phyloP scores from a whole-genome alignment of 768 basidiomycete species.

The Trametes cingulata region DNA sequence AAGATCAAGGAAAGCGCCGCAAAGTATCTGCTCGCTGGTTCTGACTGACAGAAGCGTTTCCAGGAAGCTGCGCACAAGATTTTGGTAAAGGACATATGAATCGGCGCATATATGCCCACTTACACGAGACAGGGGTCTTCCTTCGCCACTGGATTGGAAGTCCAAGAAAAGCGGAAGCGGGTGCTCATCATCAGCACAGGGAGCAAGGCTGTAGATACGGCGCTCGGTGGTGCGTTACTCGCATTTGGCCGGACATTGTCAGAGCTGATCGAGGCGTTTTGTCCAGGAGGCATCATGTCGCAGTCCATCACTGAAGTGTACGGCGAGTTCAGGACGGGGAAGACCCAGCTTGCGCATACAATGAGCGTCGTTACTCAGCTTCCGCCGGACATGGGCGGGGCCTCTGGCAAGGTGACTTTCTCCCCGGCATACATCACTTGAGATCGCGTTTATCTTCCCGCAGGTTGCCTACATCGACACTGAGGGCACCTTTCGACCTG shows the following conservation, averaged over 20 bases:
- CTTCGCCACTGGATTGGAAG: conserved; percentile 88
- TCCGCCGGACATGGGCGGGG: conserved; percentile 87
- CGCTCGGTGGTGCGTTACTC: conserved; percentile 72
- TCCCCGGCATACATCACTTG: no score
- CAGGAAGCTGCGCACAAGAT: conserved; percentile 92
- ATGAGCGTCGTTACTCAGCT: conserved; percentile 91
- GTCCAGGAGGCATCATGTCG: conserved; percentile 80
- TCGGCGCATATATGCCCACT: background rate
- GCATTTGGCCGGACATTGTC: background rate
- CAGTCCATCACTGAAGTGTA: conserved; percentile 97
- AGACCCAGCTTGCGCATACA: conserved; percentile 94
- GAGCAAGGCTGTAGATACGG: conserved; percentile 86
- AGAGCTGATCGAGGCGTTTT: background rate
- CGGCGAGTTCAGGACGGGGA: conserved; percentile 94
- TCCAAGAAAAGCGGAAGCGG: conserved; percentile 81
- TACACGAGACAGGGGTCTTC: conserved; percentile 68
- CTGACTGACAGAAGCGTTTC: background rate
- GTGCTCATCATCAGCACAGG: conserved; percentile 89
- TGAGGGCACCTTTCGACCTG: conserved; percentile 94
- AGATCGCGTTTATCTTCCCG: no score
- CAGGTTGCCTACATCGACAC: conserved; percentile 93
- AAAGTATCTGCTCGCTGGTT: background rate
- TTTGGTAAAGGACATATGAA: conserved; percentile 46
- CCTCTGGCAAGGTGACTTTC: conserved; percentile 83
- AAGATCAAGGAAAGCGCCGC: conserved; percentile 75